Evolutionary conservation across 1,284 basidiomycete genomes (phyloP).

Genomic region (Sphagnurus paluster): DNA sequence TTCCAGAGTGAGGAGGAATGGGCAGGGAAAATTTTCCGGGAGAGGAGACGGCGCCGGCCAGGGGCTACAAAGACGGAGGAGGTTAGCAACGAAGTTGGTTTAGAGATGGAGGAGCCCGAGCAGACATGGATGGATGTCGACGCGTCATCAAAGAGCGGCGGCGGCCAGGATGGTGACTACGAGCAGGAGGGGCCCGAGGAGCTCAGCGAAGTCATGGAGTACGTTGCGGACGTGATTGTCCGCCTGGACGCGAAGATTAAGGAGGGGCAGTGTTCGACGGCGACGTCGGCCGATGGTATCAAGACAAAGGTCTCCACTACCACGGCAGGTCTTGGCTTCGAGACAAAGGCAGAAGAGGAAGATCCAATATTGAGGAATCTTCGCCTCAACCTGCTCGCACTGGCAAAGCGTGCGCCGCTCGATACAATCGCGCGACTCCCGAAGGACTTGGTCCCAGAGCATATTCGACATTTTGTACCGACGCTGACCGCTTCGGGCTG

Average conservation of each 20-base stretch:
- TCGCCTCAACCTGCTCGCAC: constrained; percentile 66
- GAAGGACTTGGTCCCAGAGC: constrained; percentile 62
- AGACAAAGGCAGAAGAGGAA: constrained; percentile 32
- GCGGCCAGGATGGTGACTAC: constrained; percentile 22
- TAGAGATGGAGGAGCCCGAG: constrained; percentile 35
- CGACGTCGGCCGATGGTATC: background rate
- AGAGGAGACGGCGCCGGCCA: constrained; percentile 26
- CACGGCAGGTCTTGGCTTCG: background rate
- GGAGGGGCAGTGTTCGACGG: constrained; percentile 8
- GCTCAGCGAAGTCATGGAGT: constrained; percentile 50
- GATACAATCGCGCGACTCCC: constrained; percentile 68
- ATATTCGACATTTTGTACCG: constrained; percentile 63
- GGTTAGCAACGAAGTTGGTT: background rate
- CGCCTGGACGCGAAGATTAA: constrained; percentile 32
- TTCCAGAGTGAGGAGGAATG: constrained; percentile 63
- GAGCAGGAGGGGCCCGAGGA: constrained; percentile 47
- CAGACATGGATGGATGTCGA: constrained; percentile 27
- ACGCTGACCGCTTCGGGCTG: constrained; percentile 27
- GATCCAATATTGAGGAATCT: constrained; percentile 53
- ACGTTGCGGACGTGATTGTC: constrained; percentile 45
- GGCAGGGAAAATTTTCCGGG: constrained; percentile 46
- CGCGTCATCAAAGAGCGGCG: constrained; percentile 18
- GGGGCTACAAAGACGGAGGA: constrained; percentile 24
- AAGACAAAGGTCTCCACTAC: background rate
- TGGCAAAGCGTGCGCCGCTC: constrained; percentile 72